Evolutionary conservation across 2,329 filamentous ascomycete species (phyloP), one percentile per base, ranked within the genome.

Genomic region (Magnaporthales sp.): DNA sequence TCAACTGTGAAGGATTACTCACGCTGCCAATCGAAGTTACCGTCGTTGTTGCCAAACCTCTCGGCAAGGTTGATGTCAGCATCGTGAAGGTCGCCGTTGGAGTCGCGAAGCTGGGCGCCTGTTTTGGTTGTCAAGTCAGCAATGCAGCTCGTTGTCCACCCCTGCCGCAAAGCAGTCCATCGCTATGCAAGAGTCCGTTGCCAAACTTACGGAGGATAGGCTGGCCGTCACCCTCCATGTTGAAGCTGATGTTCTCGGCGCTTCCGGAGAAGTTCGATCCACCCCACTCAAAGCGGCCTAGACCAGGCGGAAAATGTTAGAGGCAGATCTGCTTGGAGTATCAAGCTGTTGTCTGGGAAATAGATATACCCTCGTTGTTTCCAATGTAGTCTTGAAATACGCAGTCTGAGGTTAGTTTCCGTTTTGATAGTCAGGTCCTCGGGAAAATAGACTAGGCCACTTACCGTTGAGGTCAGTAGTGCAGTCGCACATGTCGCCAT

Each of bases 11-110:
- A 11, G 2, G 8, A 9, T 31, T 3, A 71, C 74, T 67, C 70
- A 77, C 75, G 63, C n/a, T n/a, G n/a, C 63, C 77, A 80, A 66
- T 68, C 65, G 67, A 85, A 77, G 1, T 67, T 30, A n/a, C 86
- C 85, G 70, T 83, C 73, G 24, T 81, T 70, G 75, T 88, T 88
- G 67, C 75, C 74, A 66, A 88, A 78, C 67, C 82, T 77, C 79
- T 86, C 83, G 2, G 80, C 73, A 6, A 88, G 79, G 77, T 88
- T 87, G 69, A 88, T 69, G 70, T 88, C 79, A 51, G 78, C 74
- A 7, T 74, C 67, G 1, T 76, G 67, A 1, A 67, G 66, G 22
- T 84, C 76, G 54, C 83, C 84, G 0, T 83, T 76, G 1, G 73
- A 63, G 32, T 80, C 78, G 54, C 67, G 71, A 32, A 88, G 78